Evolutionary conservation across 2,329 filamentous ascomycete species (phyloP).

Genomic region (Paecilomyces variotii): DNA sequence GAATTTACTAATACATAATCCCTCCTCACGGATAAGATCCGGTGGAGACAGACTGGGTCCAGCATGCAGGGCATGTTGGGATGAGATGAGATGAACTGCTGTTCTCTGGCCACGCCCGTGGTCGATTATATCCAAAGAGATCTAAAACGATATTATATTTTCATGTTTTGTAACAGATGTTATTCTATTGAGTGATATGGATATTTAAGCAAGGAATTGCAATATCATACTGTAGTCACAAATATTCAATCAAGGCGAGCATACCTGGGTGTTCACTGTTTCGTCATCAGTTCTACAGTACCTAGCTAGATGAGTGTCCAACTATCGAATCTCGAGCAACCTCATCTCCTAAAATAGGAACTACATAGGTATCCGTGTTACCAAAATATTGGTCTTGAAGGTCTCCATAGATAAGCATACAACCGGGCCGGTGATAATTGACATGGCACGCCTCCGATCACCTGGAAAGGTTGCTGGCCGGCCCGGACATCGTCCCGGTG

Average conservation of each 20-base stretch:
- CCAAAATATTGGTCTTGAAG: neutral
- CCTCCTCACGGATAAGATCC: neutral
- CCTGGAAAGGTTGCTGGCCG: neutral
- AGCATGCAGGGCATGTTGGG: neutral
- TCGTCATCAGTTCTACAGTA: neutral
- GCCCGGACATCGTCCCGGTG: neutral
- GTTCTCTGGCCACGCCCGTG: neutral
- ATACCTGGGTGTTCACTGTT: neutral
- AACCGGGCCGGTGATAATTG: neutral
- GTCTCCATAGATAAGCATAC: neutral
- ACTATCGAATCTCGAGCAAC: neutral
- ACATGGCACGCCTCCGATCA: neutral
- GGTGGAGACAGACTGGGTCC: neutral
- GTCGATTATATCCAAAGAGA: neutral
- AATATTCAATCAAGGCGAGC: neutral
- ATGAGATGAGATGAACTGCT: neutral
- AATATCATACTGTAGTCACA: neutral
- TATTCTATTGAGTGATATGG: neutral
- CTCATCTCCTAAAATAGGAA: neutral
- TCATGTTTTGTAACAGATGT: neutral
- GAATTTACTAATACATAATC: too few relatives aligned
- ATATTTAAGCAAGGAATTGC: neutral
- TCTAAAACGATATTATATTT: neutral
- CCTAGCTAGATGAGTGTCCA: neutral
- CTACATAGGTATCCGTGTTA: neutral